phyloP scores from a whole-genome alignment of 2,329 filamentous ascomycete genomes.

The Microdochium bolleyi region DNA sequence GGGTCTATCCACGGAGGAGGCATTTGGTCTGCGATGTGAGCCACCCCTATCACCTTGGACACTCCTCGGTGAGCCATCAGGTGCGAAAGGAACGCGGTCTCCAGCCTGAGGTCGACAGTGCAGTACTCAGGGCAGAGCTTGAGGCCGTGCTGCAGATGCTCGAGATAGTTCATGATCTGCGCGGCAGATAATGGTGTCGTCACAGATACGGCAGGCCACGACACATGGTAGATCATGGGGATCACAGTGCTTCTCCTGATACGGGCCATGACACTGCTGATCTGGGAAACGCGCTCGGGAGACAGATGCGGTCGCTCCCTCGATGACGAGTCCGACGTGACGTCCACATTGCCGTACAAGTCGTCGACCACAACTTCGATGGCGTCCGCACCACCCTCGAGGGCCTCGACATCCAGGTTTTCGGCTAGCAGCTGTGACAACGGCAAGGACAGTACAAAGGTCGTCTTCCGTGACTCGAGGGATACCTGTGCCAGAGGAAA shows the following conservation, averaged over 20 bases:
- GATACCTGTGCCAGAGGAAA: conserved; percentile 57
- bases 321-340: conserved; percentile 1
- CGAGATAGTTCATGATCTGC: conserved; percentile 33
- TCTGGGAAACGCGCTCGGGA: conserved; percentile 32
- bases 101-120: conserved; percentile 52
- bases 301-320: conserved; percentile 8
- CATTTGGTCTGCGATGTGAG: conserved; percentile 29
- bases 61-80: conserved; percentile 42
- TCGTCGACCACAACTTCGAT: conserved; percentile 52
- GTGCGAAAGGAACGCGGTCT: conserved; percentile 38
- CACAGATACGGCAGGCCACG: conserved; percentile 18
- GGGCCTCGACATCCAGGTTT: conserved; percentile 51
- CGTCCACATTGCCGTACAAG: conserved; percentile 9
- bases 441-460: conserved; percentile 57
- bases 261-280: conserved; percentile 51
- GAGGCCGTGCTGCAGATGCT: conserved; percentile 50
- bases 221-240: conserved; percentile 47
- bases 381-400: conserved; percentile 60
- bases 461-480: conserved; percentile 53
- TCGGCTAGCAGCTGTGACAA: conserved; percentile 46
- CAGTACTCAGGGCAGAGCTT: conserved; percentile 56
- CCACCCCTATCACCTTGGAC: conserved; percentile 55
- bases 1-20: conserved; percentile 47
- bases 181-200: conserved; percentile 5
- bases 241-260: conserved; percentile 56